phyloP scores from a whole-genome alignment of 208 protist genomes.

The Crithidia acanthocephali region DNA sequence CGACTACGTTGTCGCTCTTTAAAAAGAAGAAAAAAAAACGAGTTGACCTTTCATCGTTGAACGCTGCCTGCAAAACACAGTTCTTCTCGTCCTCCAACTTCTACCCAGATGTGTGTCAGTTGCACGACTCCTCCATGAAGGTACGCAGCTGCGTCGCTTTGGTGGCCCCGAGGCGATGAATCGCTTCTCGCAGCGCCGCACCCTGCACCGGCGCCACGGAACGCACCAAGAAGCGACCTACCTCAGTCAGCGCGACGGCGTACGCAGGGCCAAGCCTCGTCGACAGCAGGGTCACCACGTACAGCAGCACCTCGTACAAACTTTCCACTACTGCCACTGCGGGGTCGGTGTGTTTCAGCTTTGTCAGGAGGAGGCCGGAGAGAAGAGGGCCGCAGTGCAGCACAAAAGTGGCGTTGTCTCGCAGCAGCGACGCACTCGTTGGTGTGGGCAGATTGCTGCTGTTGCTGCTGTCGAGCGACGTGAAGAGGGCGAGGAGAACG shows the following conservation, averaged over 20 bases:
- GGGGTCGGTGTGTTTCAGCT: slow-evolving; percentile 5
- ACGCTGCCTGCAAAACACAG: no score
- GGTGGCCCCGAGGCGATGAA: slow-evolving; percentile 46
- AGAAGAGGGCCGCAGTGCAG: slow-evolving; percentile 25
- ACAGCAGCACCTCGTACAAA: slow-evolving; percentile 24
- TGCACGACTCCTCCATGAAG: slow-evolving; percentile 71
- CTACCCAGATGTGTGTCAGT: background rate
- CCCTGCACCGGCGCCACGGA: slow-evolving; percentile 38
- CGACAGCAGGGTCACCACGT: slow-evolving; percentile 43
- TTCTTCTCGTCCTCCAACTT: background rate
- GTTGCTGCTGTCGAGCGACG: slow-evolving; percentile 6
- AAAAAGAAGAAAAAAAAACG: no score
- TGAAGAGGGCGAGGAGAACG: slow-evolving; percentile 18
- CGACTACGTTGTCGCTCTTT: background rate
- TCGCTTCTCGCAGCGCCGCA: slow-evolving; percentile 44
- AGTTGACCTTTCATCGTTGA: no score
- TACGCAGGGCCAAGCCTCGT: slow-evolving; percentile 3
- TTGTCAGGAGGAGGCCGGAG: slow-evolving; percentile 19
- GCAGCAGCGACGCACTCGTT: background rate
- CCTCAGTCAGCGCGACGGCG: slow-evolving; percentile 32
- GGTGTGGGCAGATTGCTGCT: background rate
- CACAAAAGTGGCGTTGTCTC: slow-evolving; percentile 4
- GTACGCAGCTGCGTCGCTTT: slow-evolving; percentile 49
- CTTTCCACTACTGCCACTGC: slow-evolving; percentile 12
- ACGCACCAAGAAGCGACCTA: slow-evolving; percentile 45